Conservation (phyloP, 2,329 filamentous ascomycete genomes). For the Rhynchosporium secalis region DNA sequence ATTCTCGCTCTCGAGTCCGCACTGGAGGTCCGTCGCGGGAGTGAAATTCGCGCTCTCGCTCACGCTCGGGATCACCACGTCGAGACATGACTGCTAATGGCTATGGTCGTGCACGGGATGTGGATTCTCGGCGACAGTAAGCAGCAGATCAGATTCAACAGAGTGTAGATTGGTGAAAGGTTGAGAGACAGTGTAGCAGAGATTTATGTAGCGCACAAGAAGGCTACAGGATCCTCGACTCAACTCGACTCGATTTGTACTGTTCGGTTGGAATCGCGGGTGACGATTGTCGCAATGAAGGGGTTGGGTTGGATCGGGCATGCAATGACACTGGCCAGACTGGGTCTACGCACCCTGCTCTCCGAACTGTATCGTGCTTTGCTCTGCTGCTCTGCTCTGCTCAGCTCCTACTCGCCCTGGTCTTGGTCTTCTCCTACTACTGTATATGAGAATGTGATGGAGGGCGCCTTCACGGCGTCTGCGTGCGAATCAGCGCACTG, state of each 20-base stretch:
- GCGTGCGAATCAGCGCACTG: conserved; percentile 25
- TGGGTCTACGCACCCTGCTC: no score
- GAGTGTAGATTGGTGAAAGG: background rate
- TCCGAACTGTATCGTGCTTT: no score
- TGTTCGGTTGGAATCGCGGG: conserved; percentile 20
- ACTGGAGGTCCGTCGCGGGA: conserved; percentile 30
- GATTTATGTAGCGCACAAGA: conserved; percentile 19
- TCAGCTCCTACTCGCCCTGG: conserved; percentile 1
- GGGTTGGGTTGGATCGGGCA: conserved; percentile 18
- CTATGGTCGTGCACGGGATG: background rate
- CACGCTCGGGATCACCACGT: conserved; percentile 24
- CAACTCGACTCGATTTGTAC: conserved; percentile 12
- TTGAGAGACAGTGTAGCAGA: conserved; percentile 6
- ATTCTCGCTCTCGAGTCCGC: conserved; percentile 34
- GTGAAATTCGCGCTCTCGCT: conserved; percentile 35
- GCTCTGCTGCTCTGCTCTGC: background rate
- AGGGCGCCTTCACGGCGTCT: background rate
- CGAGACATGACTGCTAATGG: conserved; percentile 19
- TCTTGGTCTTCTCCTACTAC: conserved; percentile 4
- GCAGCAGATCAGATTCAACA: conserved; percentile 4
- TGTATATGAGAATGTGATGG: conserved; percentile 16
- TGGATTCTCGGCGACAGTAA: background rate
- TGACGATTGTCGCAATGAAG: conserved; percentile 31
- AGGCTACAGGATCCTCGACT: conserved; percentile 14
- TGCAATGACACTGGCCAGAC: no score